Evolutionary conservation across 495 filamentous ascomycete genomes (phyloP).

Genomic region (Saxophila tyrrhenica): DNA sequence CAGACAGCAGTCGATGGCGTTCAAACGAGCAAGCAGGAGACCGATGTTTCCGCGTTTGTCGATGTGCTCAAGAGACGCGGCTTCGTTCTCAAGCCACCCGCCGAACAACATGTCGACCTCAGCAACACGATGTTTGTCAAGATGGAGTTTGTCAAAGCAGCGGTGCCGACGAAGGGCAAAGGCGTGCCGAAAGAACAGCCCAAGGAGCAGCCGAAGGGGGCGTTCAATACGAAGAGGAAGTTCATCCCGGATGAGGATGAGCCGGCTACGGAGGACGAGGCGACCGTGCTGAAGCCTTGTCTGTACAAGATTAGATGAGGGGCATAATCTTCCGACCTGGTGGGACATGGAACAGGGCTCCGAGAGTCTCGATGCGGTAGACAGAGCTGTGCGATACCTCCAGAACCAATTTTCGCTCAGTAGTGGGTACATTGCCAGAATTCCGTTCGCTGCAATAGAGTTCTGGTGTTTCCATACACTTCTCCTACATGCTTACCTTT

Average conservation of each 20-base stretch:
- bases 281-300: conserved; percentile 80
- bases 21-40: conserved; percentile 41
- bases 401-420: too few species aligned
- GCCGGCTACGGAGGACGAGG: conserved; percentile 45
- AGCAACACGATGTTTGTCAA: conserved; percentile 96
- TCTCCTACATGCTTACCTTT: background rate
- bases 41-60: conserved; percentile 80
- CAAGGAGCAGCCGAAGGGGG: conserved; percentile 42
- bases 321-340: too few species aligned
- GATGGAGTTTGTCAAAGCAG: conserved; percentile 82
- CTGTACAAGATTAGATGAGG: conserved; percentile 82
- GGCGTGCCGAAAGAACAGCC: conserved; percentile 40
- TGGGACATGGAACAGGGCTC: too few species aligned
- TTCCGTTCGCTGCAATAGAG: background rate
- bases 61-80: conserved; percentile 67
- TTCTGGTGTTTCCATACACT: background rate
- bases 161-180: conserved; percentile 58
- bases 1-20: conserved; percentile 40
- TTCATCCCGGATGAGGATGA: conserved; percentile 40
- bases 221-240: conserved; percentile 18
- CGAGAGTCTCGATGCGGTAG: too few species aligned
- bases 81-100: conserved; percentile 57
- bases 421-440: background rate
- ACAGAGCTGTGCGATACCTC: too few species aligned
- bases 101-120: conserved; percentile 55